Conservation (phyloP, 768 basidiomycete genomes). For the Kwoniella heveanensis region DNA sequence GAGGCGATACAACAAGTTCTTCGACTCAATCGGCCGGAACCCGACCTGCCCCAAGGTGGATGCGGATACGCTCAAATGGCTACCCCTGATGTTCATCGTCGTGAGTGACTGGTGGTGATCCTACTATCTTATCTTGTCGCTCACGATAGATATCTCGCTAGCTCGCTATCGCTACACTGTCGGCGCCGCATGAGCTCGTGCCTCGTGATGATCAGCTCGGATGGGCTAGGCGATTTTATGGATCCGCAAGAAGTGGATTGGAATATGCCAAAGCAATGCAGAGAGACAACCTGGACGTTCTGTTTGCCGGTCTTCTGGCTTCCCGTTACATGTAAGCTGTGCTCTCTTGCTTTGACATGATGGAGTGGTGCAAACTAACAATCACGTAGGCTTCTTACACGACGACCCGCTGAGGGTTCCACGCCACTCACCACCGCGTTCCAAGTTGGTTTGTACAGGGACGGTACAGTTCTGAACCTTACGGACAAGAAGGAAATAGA, state of each 20-base stretch:
- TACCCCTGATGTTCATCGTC: slow-evolving; percentile 56
- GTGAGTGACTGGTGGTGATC: too few species aligned
- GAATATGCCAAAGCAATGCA: slow-evolving; percentile 57
- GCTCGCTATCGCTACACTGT: slow-evolving; percentile 56
- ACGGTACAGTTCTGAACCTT: slow-evolving; percentile 55
- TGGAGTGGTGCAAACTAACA: too few species aligned
- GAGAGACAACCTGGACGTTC: slow-evolving; percentile 56
- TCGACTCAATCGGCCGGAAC: slow-evolving; percentile 50
- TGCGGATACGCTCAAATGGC: slow-evolving; percentile 55
- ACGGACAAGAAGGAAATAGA: slow-evolving; percentile 56
- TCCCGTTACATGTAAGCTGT: slow-evolving; percentile 57
- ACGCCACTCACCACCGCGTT: slow-evolving; percentile 57
- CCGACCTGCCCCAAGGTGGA: slow-evolving; percentile 54
- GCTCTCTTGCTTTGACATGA: too few species aligned
- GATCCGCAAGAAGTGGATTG: slow-evolving; percentile 49
- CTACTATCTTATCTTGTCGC: too few species aligned
- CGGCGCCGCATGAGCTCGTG: slow-evolving; percentile 52
- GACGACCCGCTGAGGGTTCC: slow-evolving; percentile 56
- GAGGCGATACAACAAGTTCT: slow-evolving; percentile 53
- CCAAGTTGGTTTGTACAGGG: slow-evolving; percentile 56
- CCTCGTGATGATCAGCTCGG: slow-evolving; percentile 46
- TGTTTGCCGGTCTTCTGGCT: slow-evolving; percentile 55
- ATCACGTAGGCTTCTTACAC: slow-evolving; percentile 50
- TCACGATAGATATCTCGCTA: slow-evolving; percentile 13
- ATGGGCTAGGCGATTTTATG: slow-evolving; percentile 56